Percentiles rank a stretch among this genome's conserved stretches.
Conservation (phyloP, 2,329 filamentous ascomycete genomes). For the Mollisia scopiformis region DNA sequence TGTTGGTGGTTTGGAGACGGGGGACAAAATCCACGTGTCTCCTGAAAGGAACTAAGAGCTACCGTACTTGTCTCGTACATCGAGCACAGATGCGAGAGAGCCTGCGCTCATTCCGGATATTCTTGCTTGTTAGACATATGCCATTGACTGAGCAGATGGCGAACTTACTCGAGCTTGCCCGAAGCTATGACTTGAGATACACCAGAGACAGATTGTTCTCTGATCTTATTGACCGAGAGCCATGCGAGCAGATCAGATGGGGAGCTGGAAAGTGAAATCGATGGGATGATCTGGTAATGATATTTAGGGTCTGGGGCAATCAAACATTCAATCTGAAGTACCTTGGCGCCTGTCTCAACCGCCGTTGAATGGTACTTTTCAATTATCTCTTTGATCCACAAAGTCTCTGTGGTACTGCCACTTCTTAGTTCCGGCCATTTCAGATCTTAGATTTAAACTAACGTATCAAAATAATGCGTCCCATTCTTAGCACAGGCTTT, state of each 20-base stretch:
- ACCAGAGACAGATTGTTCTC: background rate
- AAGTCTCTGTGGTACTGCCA: slow-evolving; percentile 15
- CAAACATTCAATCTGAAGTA: background rate
- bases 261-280: background rate
- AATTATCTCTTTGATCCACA: slow-evolving; percentile 16
- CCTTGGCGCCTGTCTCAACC: slow-evolving; percentile 2
- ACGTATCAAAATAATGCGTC: slow-evolving; percentile 62
- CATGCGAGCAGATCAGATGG: background rate
- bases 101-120: background rate
- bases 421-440: background rate
- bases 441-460: background rate
- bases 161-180: background rate
- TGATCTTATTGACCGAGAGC: background rate
- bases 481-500: slow-evolving; percentile 66
- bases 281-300: background rate
- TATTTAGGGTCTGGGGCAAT: background rate
- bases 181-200: background rate
- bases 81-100: background rate
- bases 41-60: background rate
- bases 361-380: slow-evolving; percentile 10
- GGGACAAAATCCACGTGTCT: background rate
- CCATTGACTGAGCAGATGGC: background rate
- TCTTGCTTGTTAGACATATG: background rate
- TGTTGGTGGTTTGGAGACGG: background rate
- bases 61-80: background rate